These are phyloP conservation scores for Knoxdaviesia proteae DNA, from an alignment of 2,329 filamentous ascomycete genomes.

Conservation along the genomic window DNA sequence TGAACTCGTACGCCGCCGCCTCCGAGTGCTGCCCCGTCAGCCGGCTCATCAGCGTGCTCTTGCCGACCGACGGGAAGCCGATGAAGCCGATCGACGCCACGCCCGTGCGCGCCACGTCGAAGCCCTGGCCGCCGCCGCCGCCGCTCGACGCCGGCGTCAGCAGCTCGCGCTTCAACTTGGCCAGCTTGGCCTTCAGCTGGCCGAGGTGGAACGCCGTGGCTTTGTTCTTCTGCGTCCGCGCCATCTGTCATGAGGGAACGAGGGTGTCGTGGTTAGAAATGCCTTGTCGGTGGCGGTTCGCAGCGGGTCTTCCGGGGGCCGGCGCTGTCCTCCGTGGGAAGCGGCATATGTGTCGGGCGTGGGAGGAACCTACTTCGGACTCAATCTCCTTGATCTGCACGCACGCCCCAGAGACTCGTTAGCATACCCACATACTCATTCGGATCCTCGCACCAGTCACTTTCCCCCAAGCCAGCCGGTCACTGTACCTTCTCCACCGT, in stretches of 20 bases:
- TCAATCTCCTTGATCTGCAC: conserved; percentile 85
- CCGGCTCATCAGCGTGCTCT: conserved; percentile 90
- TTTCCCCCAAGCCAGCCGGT: conserved; percentile 1
- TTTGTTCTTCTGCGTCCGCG: conserved; percentile 93
- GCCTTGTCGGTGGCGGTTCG: conserved; percentile 81
- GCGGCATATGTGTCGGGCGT: conserved; percentile 5
- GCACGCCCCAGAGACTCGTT: conserved; percentile 6
- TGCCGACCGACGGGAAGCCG: conserved; percentile 93
- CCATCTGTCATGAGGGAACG: conserved; percentile 42
- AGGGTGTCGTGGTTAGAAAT: conserved; percentile 82
- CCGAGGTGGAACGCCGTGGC: conserved; percentile 82
- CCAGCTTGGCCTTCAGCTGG: conserved; percentile 93
- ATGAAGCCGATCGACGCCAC: conserved; percentile 96
- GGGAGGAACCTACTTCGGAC: conserved; percentile 49
- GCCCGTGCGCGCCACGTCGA: conserved; percentile 94
- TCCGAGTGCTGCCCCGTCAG: conserved; percentile 95
- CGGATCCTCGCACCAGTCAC: conserved; percentile 1
- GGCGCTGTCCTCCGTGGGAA: conserved; percentile 51
- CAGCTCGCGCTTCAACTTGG: conserved; percentile 91
- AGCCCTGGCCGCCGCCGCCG: conserved; percentile 69
- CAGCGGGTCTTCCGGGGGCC: conserved; percentile 92
- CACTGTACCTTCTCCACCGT: conserved; percentile 77
- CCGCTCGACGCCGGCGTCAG: conserved; percentile 70
- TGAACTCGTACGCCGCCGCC: conserved; percentile 95
- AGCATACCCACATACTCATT: conserved; percentile 9